These are phyloP conservation scores for Trametes meyenii DNA, from an alignment of 768 basidiomycete species.

Conservation along the genomic window DNA sequence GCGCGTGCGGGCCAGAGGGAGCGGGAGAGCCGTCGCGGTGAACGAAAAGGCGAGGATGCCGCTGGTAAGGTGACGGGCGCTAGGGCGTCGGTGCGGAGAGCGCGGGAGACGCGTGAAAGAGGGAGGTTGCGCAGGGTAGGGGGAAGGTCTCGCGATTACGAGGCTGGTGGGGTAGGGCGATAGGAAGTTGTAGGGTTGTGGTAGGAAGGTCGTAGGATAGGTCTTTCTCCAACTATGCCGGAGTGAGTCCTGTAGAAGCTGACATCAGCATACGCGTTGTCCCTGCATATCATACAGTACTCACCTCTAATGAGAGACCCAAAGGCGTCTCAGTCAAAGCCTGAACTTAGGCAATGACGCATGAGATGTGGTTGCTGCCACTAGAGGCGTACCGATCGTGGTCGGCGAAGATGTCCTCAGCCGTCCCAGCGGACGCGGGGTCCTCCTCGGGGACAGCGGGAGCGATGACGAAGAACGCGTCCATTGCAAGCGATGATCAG, in stretches of 20 bases:
- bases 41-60: slow-evolving; percentile 9
- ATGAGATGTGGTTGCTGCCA: slow-evolving; percentile 6
- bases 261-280: not conserved
- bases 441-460: slow-evolving; percentile 23
- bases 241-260: not conserved
- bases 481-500: slow-evolving; percentile 20
- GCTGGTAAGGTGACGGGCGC: not conserved
- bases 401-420: slow-evolving; percentile 21
- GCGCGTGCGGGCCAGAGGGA: not conserved
- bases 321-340: not conserved
- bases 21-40: slow-evolving; percentile 9
- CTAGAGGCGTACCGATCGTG: slow-evolving; percentile 12
- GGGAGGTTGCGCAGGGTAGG: not conserved
- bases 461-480: slow-evolving; percentile 29
- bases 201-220: slow-evolving; percentile 15
- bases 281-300: not conserved
- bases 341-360: slow-evolving; percentile 19
- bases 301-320: slow-evolving; percentile 6
- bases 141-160: slow-evolving; percentile 18
- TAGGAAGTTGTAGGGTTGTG: slow-evolving; percentile 4
- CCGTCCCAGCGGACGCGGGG: slow-evolving; percentile 10
- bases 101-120: not conserved
- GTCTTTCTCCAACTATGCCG: slow-evolving; percentile 12
- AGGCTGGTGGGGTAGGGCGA: slow-evolving; percentile 9
- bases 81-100: not conserved